Evolutionary conservation across 305 asterid species (phyloP), one percentile per base, ranked within the genome.

Genomic region (Ilex paraguariensis): DNA sequence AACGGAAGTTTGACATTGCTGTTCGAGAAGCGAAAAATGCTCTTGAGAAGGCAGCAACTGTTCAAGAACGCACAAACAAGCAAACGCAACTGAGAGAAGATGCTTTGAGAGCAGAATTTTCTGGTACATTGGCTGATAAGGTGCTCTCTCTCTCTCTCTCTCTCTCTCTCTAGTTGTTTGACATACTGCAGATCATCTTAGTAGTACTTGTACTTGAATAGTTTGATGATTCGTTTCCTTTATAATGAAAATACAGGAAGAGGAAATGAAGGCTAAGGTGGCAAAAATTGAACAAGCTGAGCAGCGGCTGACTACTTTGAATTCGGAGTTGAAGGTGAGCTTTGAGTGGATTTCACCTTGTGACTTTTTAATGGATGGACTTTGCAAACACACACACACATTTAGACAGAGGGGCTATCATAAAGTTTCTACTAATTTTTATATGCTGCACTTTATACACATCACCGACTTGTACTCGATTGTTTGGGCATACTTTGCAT

Each of bases 1-100:
- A 82, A 76, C 91, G 95, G 39, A 93, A 93, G 60, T 93, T 81
- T 63, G 95, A 80, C 50, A 75, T 86, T 79, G 96, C 99, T 51
- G 88, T 79, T 50, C 82, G 82, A 80, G 97, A 93, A 72, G 84
- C 88, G 9, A 93, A 86, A 75, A 86, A 62, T 75, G 95, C 97
- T 60, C 87, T 93, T 64, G 99, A 90, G 84, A 93, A 93, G 79
- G 96, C 95, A 63, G 95, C 97, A 57, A 79, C 81, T 33, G 76
- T 87, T 56, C 99, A 93, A 74, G 97, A 88, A 65, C 95, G 95
- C 68, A 65, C 86, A 16, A 93, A 54, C 67, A 76, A 78, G 73
- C 97, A 90, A 77, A 75, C 93, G 17, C 99, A 90, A 67, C 72
- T 72, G 58, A 78, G 87, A 67, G 99, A 90, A 80, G 92, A 89